Evolutionary conservation across 2,329 filamentous ascomycete species (phyloP).

Genomic region (Ilyonectria robusta): DNA sequence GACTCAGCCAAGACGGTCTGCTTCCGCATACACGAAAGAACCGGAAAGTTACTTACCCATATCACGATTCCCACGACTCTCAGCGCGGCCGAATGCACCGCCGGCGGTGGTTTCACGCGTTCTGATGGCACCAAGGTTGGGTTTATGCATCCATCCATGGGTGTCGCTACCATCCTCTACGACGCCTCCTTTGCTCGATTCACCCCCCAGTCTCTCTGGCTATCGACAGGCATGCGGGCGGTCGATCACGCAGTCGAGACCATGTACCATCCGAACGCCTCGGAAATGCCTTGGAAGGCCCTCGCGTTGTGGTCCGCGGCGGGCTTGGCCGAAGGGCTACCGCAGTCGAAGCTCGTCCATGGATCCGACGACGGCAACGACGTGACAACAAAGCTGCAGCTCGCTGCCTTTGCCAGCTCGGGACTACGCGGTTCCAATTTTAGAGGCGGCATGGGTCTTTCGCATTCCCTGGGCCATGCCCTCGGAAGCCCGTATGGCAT

Average conservation of each 20-base stretch:
- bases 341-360: slow-evolving; percentile 21
- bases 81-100: slow-evolving; percentile 43
- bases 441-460: slow-evolving; percentile 27
- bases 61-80: slow-evolving; percentile 38
- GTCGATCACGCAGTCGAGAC: slow-evolving; percentile 43
- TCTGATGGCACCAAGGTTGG: slow-evolving; percentile 41
- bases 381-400: slow-evolving; percentile 37
- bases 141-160: slow-evolving; percentile 42
- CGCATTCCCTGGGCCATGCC: slow-evolving; percentile 35
- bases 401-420: slow-evolving; percentile 43
- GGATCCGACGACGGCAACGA: slow-evolving; percentile 29
- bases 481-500: slow-evolving; percentile 38
- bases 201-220: slow-evolving; percentile 38
- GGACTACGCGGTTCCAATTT: slow-evolving; percentile 41
- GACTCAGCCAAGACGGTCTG: slow-evolving; percentile 39
- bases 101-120: slow-evolving; percentile 45
- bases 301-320: slow-evolving; percentile 36
- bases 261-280: slow-evolving; percentile 41
- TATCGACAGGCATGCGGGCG: slow-evolving; percentile 39
- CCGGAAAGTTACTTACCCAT: slow-evolving; percentile 25
- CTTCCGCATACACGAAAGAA: slow-evolving; percentile 46
- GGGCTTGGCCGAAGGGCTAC: slow-evolving; percentile 24
- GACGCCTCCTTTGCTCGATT: slow-evolving; percentile 36
- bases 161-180: slow-evolving; percentile 34
- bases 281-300: slow-evolving; percentile 41